A percentile compares a stretch with the other conserved stretches of the same genome.
Conservation (phyloP, 225 moss, liverwort and hornwort species). For the Marchantia paleacea region DNA sequence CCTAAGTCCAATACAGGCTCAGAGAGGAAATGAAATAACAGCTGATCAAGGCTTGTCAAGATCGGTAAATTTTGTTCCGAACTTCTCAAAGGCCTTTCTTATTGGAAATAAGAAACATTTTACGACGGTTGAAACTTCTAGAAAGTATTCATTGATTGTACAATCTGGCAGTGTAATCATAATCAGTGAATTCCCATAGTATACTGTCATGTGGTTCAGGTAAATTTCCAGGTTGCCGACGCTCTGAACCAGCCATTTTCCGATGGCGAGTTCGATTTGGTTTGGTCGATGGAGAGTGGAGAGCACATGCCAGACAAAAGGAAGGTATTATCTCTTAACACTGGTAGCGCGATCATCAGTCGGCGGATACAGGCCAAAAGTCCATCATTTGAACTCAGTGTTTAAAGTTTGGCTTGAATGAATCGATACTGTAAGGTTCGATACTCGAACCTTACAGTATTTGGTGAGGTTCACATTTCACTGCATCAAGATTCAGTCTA, state of each 20-base stretch:
- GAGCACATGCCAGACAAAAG: constrained; percentile 96
- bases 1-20: constrained; percentile 79
- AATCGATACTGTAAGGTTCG: too few species aligned
- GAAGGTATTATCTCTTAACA: constrained; percentile 41
- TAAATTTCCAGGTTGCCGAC: constrained; percentile 76
- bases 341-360: too few species aligned
- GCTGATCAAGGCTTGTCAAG: constrained; percentile 67
- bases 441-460: too few species aligned
- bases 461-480: too few species aligned
- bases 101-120: neutral
- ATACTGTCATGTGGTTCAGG: constrained; percentile 25
- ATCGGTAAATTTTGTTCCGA: constrained; percentile 30
- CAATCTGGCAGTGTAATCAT: neutral
- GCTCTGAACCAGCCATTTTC: constrained; percentile 85
- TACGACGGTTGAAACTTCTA: neutral
- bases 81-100: neutral
- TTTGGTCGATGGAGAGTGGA: constrained; percentile 99
- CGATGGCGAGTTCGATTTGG: constrained; percentile 72
- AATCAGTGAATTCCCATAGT: neutral
- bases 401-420: too few species aligned
- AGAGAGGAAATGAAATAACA: constrained; percentile 66
- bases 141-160: neutral
- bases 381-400: too few species aligned
- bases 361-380: too few species aligned
- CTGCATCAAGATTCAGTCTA: too few species aligned